phyloP scores from a whole-genome alignment of 169 alveolate genomes.

The Babesia caballi region DNA sequence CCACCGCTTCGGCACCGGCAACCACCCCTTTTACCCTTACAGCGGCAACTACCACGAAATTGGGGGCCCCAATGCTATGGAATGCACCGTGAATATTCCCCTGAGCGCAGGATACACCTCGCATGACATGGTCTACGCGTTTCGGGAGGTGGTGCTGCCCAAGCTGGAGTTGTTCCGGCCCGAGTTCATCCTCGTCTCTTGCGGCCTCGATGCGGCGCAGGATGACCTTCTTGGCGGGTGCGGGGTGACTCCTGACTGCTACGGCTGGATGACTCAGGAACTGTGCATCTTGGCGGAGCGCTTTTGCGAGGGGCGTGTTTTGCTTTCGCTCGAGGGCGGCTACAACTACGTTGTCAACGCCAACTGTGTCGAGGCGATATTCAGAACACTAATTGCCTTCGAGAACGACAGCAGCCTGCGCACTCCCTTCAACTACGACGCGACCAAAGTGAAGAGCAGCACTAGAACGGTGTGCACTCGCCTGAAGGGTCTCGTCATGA shows the following conservation, averaged over 20 bases:
- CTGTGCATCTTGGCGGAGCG: conserved; percentile 85
- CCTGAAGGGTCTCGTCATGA: not conserved
- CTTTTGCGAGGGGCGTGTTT: conserved; percentile 85
- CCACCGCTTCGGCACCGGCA: conserved; percentile 67
- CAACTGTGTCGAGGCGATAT: conserved; percentile 54
- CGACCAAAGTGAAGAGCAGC: not conserved
- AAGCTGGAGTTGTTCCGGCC: conserved; percentile 87
- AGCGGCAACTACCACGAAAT: conserved; percentile 77
- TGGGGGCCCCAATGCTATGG: conserved; percentile 56
- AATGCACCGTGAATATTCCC: conserved; percentile 69
- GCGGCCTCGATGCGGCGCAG: conserved; percentile 92
- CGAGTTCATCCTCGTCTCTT: conserved; percentile 90
- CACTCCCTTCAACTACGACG: not conserved
- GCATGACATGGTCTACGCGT: conserved; percentile 68
- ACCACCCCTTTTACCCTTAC: conserved; percentile 84
- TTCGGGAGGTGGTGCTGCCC: conserved; percentile 78
- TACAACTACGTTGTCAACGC: conserved; percentile 73
- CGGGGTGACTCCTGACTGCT: conserved; percentile 81
- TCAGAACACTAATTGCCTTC: conserved; percentile 53
- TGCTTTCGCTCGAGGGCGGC: conserved; percentile 92
- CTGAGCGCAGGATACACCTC: conserved; percentile 64
- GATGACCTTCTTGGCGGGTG: conserved; percentile 80
- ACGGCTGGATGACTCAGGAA: conserved; percentile 86
- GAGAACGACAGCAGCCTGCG: not conserved
- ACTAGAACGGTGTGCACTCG: not conserved